Percentiles rank a stretch among this genome's conserved stretches.
These are phyloP conservation scores for Begonia masoniana DNA, from an alignment of 306 rosid species.

Conservation along the genomic window DNA sequence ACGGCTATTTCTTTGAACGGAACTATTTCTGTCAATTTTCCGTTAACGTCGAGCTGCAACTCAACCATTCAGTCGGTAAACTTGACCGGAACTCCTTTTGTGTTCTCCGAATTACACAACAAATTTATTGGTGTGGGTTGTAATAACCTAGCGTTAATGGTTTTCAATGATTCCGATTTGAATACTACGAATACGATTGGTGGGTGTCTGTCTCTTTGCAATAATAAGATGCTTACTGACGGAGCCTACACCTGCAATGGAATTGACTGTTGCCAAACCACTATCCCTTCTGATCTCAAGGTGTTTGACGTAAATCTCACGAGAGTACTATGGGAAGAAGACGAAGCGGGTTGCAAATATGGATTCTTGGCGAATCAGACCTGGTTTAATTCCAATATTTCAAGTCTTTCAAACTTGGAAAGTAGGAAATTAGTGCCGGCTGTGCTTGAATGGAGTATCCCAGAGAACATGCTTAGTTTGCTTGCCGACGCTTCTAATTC, in stretches of 20 bases:
- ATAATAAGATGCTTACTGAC: not conserved
- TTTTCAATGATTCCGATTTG: not conserved
- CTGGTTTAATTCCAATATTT: not conserved
- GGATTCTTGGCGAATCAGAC: constrained; percentile 5
- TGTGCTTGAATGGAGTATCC: constrained; percentile 12
- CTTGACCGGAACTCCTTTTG: not conserved
- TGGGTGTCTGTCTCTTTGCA: not conserved
- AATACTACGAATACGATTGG: not conserved
- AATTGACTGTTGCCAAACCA: constrained; percentile 6
- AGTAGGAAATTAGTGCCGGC: not conserved
- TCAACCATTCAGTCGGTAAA: not conserved
- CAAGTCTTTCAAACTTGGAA: no score
- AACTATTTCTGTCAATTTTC: not conserved
- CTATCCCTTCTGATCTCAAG: not conserved
- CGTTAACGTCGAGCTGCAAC: not conserved
- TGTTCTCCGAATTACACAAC: not conserved
- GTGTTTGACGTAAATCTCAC: not conserved
- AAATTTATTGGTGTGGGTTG: not conserved
- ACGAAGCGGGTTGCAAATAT: not conserved
- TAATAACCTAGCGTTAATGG: not conserved
- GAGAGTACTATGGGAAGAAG: no score
- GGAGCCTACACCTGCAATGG: not conserved
- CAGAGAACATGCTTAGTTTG: no score
- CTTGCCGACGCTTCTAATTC: no score
- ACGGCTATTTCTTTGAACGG: not conserved